A percentile compares a stretch with the other conserved stretches of the same genome.
Conservation (phyloP, 108 stramenopile species). For the Cyclotella distinguenda region DNA sequence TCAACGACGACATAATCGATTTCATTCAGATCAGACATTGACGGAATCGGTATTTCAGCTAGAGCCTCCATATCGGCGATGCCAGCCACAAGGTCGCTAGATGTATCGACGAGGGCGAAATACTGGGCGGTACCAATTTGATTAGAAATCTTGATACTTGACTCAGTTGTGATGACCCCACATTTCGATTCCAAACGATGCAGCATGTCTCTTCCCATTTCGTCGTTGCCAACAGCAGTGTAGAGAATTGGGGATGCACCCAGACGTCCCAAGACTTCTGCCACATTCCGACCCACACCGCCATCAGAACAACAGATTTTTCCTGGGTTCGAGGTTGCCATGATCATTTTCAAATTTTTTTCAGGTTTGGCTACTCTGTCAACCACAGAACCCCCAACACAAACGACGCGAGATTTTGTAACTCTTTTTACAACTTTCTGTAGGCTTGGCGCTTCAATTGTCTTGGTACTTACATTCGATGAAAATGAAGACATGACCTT, state of each 20-base stretch:
- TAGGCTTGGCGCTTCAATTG: conserved; percentile 11
- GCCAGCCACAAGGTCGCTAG: conserved; percentile 72
- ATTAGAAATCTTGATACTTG: conserved; percentile 23
- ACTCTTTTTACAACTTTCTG: background rate
- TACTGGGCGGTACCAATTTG: conserved; percentile 69
- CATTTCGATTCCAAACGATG: conserved; percentile 45
- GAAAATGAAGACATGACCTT: conserved; percentile 1
- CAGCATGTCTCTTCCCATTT: conserved; percentile 55
- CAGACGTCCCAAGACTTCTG: conserved; percentile 63
- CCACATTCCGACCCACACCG: conserved; percentile 71
- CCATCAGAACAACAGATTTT: conserved; percentile 51
- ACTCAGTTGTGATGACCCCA: conserved; percentile 33
- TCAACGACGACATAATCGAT: conserved; percentile 70
- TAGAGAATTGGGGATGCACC: conserved; percentile 56
- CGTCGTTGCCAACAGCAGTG: conserved; percentile 77
- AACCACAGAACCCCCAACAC: conserved; percentile 84
- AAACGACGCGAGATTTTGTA: conserved; percentile 52
- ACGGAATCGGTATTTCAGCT: conserved; percentile 45
- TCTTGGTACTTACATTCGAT: background rate
- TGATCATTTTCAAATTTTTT: conserved; percentile 15
- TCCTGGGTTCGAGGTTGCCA: conserved; percentile 63
- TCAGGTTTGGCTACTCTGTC: conserved; percentile 71
- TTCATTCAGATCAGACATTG: conserved; percentile 20
- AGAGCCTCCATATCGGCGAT: conserved; percentile 85
- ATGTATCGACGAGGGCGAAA: conserved; percentile 63